Base-by-base conservation (phyloP, 306 rosid genomes). In the Hylodesmum podocarpum region DNA sequence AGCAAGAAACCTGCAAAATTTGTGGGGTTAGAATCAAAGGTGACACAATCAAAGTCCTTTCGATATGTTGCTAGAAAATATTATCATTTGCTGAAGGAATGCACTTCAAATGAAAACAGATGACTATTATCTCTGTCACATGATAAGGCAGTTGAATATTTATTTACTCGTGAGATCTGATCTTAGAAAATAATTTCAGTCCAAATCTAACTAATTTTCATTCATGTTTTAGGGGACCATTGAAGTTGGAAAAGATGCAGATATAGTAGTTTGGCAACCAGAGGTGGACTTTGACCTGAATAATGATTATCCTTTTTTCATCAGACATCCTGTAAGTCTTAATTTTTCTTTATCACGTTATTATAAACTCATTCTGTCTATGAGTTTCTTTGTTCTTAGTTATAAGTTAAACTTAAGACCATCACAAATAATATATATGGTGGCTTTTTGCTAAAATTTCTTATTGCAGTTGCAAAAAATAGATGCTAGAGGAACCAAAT, bases 201-300 rank as follows among this genome's bases (percentile, higher is more conserved):
- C n/a, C n/a, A n/a, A n/a, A n/a, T n/a, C n/a, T n/a, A n/a, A n/a
- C n/a, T n/a, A n/a, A n/a, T 9, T 24, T 16, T 10, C 51, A 64
- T 84, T 64, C 25, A 50, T 59, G 33, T 72, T 82, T 77, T 68
- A 95, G 98, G 98, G 98, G 18, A 75, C 87, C 40, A 90, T 95
- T 85, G 88, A 74, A 50, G 71, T 81, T 53, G 97, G 98, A 83
- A 90, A 92, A 39, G 82, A 84, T 83, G 97, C 97, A 47, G 98
- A 95, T 82, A 83, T 95, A 15, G 96, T 89, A 47, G 95, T 93
- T 36, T 95, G 97, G 97, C 89, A 87, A 51, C 98, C 98, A n/a
- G 97, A 90, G 78, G 47, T 46, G 68, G 97, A 95, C 72, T 88
- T 92, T 57, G 80, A 88, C 19, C 92, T 92, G 65, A 37, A 85